Evolutionary conservation across 805 yeast species (phyloP).

Genomic region (Alloascoidea hylecoeti): DNA sequence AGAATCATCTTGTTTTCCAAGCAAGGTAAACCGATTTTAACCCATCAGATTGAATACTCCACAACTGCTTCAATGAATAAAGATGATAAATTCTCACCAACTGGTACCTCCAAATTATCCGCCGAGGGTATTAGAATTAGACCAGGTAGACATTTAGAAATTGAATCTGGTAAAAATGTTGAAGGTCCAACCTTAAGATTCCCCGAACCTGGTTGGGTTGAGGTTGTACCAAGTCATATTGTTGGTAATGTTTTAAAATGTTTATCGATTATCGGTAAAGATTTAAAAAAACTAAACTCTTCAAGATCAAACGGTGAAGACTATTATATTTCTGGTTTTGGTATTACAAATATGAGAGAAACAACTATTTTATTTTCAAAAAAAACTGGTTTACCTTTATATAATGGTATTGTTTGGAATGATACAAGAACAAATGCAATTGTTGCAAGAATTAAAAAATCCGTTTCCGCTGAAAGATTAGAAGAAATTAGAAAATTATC

Average conservation of each 20-base stretch:
- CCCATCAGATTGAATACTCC: slow-evolving; percentile 74
- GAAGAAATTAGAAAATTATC: slow-evolving; percentile 32
- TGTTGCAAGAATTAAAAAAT: slow-evolving; percentile 45
- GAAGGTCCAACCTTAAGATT: slow-evolving; percentile 56
- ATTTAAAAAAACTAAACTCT: slow-evolving; percentile 5
- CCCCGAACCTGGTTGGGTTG: slow-evolving; percentile 81
- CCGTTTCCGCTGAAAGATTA: slow-evolving; percentile 41
- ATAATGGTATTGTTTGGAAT: slow-evolving; percentile 92
- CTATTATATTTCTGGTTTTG: slow-evolving; percentile 53
- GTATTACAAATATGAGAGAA: slow-evolving; percentile 93
- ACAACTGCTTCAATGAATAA: background rate
- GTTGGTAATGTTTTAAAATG: slow-evolving; percentile 66
- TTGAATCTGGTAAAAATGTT: slow-evolving; percentile 7
- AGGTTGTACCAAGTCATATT: slow-evolving; percentile 65
- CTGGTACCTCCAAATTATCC: background rate
- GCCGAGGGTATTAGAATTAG: slow-evolving; percentile 1
- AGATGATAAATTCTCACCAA: slow-evolving; percentile 1
- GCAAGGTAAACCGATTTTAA: slow-evolving; percentile 66
- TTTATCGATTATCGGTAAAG: slow-evolving; percentile 17
- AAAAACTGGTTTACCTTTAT: slow-evolving; percentile 67
- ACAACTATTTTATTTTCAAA: slow-evolving; percentile 77
- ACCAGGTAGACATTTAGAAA: slow-evolving; percentile 10
- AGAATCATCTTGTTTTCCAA: slow-evolving; percentile 71
- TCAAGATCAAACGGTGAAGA: background rate
- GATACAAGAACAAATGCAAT: slow-evolving; percentile 76